These are phyloP conservation scores for Dactylorhiza incarnata DNA, from an alignment of 106 monocot species.

Conservation along the genomic window DNA sequence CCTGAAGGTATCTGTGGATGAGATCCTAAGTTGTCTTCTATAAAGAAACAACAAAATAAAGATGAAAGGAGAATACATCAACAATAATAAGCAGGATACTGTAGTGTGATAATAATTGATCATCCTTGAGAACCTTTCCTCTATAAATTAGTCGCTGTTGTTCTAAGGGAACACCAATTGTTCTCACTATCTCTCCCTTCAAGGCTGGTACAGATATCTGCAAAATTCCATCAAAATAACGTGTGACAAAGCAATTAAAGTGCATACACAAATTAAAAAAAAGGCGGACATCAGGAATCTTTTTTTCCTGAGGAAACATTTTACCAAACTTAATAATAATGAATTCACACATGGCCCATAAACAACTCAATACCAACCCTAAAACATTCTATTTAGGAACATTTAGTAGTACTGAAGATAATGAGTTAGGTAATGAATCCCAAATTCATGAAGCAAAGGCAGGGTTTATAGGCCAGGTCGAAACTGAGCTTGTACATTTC, in stretches of 20 bases:
- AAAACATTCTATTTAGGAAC: too few relatives aligned
- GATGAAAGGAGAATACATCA: neutral
- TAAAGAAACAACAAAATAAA: neutral
- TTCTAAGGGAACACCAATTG: constrained; percentile 50
- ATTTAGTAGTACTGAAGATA: too few relatives aligned
- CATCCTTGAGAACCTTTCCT: constrained; percentile 84
- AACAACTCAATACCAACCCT: too few relatives aligned
- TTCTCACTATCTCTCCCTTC: constrained; percentile 57
- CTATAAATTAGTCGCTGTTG: constrained; percentile 81
- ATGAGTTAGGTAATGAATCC: too few relatives aligned
- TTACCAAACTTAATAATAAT: too few relatives aligned
- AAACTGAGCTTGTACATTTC: too few relatives aligned
- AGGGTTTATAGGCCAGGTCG: too few relatives aligned
- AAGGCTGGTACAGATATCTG: constrained; percentile 46
- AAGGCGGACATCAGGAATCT: too few relatives aligned
- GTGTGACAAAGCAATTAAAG: neutral
- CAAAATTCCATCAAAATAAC: constrained; percentile 6
- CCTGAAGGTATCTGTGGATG: too few relatives aligned
- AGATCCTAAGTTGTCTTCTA: neutral
- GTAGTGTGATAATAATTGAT: constrained; percentile 64
- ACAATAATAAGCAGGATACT: constrained; percentile 52
- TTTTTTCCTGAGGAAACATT: too few relatives aligned
- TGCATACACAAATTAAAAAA: neutral
- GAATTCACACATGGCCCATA: too few relatives aligned
- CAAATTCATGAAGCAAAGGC: too few relatives aligned